A percentile compares a stretch with the other conserved stretches of the same genome.
Conservation (phyloP, 257 asterid species). For the Solanum habrochaites region DNA sequence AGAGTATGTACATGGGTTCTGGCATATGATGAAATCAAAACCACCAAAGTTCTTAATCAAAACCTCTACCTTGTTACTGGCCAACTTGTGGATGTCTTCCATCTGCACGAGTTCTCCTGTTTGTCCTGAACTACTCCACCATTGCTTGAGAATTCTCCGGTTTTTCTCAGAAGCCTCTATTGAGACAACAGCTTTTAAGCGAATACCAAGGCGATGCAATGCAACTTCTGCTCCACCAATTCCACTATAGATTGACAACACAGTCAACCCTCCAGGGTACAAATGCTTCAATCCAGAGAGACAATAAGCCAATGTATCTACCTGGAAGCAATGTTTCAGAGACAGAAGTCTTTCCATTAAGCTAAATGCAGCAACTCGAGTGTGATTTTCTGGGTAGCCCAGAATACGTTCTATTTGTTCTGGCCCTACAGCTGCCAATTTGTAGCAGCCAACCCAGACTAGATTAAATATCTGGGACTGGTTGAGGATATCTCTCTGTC, state of each 20-base stretch:
- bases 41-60: constrained; percentile 36
- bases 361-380: constrained; percentile 35
- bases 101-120: constrained; percentile 73
- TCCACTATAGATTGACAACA: constrained; percentile 61
- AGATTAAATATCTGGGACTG: constrained; percentile 49
- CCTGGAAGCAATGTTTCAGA: constrained; percentile 56
- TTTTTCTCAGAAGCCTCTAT: constrained; percentile 54
- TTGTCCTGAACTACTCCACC: constrained; percentile 72
- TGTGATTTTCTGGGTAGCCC: constrained; percentile 70
- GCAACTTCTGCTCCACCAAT: constrained; percentile 81
- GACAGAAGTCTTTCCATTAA: constrained; percentile 39
- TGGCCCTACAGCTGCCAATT: constrained; percentile 44
- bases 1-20: constrained; percentile 28
- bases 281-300: constrained; percentile 44
- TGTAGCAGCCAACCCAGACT: constrained; percentile 51
- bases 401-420: constrained; percentile 63
- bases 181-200: constrained; percentile 49
- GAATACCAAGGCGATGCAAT: constrained; percentile 61
- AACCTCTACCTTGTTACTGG: constrained; percentile 37
- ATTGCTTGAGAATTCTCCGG: constrained; percentile 47
- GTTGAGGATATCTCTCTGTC: constrained; percentile 40
- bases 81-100: constrained; percentile 31
- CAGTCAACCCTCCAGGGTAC: constrained; percentile 48
- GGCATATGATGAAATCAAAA: constrained; percentile 62
- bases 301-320: constrained; percentile 67